These are phyloP conservation scores for Santalum album DNA, from an alignment of 164 flowering plant species.

Conservation along the genomic window DNA sequence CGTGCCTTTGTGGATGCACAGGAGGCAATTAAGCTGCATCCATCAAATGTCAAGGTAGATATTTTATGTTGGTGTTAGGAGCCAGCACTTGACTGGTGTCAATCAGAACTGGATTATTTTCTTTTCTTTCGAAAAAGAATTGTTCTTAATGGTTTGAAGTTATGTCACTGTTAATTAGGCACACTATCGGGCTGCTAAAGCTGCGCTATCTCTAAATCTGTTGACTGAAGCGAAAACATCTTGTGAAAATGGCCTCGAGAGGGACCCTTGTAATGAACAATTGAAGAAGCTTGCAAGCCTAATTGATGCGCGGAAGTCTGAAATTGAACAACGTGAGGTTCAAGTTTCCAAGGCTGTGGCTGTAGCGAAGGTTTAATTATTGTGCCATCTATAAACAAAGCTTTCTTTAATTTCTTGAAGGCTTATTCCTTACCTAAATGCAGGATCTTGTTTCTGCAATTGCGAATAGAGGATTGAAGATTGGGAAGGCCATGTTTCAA, in stretches of 20 bases:
- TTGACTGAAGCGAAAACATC: constrained; percentile 54
- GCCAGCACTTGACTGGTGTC: neutral
- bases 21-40: constrained; percentile 59
- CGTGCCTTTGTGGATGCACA: constrained; percentile 79
- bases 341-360: constrained; percentile 51
- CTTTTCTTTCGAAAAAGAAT: neutral
- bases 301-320: constrained; percentile 34
- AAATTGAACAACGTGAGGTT: constrained; percentile 45
- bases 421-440: constrained; percentile 8
- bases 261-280: constrained; percentile 59
- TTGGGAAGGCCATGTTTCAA: constrained; percentile 69
- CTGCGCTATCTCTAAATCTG: constrained; percentile 61
- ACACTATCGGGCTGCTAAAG: constrained; percentile 81
- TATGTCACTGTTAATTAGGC: constrained; percentile 36
- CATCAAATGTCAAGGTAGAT: constrained; percentile 62
- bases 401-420: neutral
- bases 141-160: neutral
- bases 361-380: constrained; percentile 55
- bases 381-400: neutral
- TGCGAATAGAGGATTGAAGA: constrained; percentile 54
- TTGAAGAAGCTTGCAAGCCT: constrained; percentile 52
- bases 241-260: constrained; percentile 53
- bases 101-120: neutral
- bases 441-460: constrained; percentile 69
- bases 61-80: neutral